phyloP scores from a whole-genome alignment of 176 grass and related monocot genomes.

The Carex kokanica region DNA sequence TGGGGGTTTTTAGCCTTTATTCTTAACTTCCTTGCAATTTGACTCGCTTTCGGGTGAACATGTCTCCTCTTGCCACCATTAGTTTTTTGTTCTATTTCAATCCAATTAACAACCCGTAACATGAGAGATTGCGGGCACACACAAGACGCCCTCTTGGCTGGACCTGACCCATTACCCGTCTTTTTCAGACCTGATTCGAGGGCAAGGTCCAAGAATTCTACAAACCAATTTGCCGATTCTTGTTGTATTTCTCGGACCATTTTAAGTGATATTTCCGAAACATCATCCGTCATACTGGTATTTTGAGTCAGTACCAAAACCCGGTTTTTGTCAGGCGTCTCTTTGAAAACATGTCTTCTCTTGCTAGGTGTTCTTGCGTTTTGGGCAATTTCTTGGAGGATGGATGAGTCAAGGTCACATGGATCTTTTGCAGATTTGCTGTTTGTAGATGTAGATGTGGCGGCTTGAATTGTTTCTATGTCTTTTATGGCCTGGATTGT shows the following conservation, averaged over 20 bases:
- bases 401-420: conserved; percentile 17
- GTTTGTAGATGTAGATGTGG: conserved; percentile 45
- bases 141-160: conserved; percentile 26
- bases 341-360: conserved; percentile 60
- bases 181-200: conserved; percentile 71
- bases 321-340: conserved; percentile 22
- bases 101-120: conserved; percentile 79
- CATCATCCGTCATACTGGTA: conserved; percentile 14
- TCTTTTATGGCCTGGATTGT: conserved; percentile 61
- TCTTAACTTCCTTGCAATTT: conserved; percentile 73
- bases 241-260: conserved; percentile 65
- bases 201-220: conserved; percentile 73
- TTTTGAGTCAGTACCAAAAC: background rate
- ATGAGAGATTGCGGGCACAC: conserved; percentile 71
- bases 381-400: conserved; percentile 73
- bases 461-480: conserved; percentile 76
- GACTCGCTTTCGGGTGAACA: conserved; percentile 51
- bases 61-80: conserved; percentile 30
- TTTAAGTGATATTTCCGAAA: conserved; percentile 48
- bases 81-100: conserved; percentile 78
- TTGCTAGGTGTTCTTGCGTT: conserved; percentile 43
- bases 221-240: conserved; percentile 65
- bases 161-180: conserved; percentile 32
- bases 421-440: conserved; percentile 22
- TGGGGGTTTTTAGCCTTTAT: conserved; percentile 90